A percentile compares a stretch with the other conserved stretches of the same genome.
These are phyloP conservation scores for Tuber indicum DNA, from an alignment of 495 filamentous ascomycete genomes.

Conservation along the genomic window DNA sequence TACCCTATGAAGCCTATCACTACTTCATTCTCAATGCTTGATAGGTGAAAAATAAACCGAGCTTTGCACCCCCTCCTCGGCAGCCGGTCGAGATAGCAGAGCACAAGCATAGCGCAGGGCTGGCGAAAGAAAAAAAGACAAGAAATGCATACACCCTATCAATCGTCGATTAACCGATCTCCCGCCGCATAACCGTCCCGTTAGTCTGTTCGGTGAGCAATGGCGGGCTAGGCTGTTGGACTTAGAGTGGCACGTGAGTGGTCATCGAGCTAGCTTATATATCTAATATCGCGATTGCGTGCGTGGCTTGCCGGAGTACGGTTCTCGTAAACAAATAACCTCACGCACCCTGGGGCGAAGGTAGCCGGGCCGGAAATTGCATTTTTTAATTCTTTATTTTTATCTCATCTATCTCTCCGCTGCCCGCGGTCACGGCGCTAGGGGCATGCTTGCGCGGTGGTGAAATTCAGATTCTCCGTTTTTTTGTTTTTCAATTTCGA, in stretches of 20 bases:
- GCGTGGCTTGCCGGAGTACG: neutral
- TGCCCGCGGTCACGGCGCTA: neutral
- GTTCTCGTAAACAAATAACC: neutral
- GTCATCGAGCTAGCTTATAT: neutral
- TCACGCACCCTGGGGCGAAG: neutral
- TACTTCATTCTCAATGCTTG: neutral
- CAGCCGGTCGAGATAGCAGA: neutral
- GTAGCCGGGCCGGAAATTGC: neutral
- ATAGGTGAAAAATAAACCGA: neutral
- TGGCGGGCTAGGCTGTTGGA: neutral
- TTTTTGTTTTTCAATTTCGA: neutral
- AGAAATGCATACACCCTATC: neutral
- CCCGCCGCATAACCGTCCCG: neutral
- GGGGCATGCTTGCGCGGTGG: neutral
- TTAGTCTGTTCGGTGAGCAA: neutral
- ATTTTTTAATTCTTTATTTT: neutral
- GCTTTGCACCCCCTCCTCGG: neutral
- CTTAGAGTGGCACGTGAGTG: neutral
- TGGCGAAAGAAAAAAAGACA: neutral
- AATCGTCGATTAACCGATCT: neutral
- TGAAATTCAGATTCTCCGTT: neutral
- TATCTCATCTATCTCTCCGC: neutral
- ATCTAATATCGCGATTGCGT: neutral
- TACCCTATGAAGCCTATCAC: neutral
- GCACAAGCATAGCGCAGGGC: neutral